phyloP scores from a whole-genome alignment of 306 rosid genomes.

The Cyclanthera cordifolia region DNA sequence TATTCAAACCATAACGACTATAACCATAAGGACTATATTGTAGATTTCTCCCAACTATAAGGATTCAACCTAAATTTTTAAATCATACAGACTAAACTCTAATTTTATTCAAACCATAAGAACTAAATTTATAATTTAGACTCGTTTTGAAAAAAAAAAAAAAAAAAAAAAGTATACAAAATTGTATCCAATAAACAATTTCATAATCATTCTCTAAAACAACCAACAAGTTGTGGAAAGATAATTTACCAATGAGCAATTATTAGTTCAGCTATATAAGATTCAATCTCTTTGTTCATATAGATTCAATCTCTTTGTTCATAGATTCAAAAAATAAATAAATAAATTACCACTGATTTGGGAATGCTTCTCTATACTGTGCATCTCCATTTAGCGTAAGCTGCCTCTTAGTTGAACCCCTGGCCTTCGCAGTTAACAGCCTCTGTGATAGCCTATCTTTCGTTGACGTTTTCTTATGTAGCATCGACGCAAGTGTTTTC shows the following conservation, averaged over 20 bases:
- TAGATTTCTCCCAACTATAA: too few species aligned
- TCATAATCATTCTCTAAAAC: neutral
- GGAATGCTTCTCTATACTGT: constrained; percentile 61
- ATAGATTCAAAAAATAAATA: too few species aligned
- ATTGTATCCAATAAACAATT: neutral
- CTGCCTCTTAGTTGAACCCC: constrained; percentile 33
- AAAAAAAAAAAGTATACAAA: neutral
- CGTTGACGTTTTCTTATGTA: constrained; percentile 58
- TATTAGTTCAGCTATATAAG: too few species aligned
- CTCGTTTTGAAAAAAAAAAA: too few species aligned
- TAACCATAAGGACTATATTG: too few species aligned
- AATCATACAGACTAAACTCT: too few species aligned
- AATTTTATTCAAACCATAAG: too few species aligned
- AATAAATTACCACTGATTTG: constrained; percentile 45
- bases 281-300: too few species aligned
- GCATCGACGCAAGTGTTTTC: constrained; percentile 67
- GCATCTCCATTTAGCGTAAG: constrained; percentile 36
- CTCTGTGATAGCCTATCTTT: constrained; percentile 64
- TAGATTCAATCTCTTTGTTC: too few species aligned
- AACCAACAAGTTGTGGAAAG: neutral
- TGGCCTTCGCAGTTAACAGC: constrained; percentile 39
- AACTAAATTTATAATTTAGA: too few species aligned
- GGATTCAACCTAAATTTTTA: too few species aligned
- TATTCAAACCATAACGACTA: too few species aligned
- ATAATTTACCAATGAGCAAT: neutral